Evolutionary conservation across 2,329 filamentous ascomycete genomes (phyloP), one percentile per base, ranked within the genome.

Genomic region (Hortaea werneckii): DNA sequence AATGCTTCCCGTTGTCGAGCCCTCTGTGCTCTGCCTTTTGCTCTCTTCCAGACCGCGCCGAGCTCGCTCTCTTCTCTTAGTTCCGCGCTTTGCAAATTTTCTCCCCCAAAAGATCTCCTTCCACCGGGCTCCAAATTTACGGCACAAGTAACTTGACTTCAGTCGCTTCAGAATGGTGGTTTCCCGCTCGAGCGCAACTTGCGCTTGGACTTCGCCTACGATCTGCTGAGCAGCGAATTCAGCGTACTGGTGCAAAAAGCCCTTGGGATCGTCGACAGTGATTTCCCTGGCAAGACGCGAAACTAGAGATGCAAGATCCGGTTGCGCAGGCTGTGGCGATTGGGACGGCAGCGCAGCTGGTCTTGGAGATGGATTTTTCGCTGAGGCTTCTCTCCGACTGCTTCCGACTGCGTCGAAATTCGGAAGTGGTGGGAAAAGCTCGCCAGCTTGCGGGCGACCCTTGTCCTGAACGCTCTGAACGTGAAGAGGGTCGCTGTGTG

Each of bases 231-330:
- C 58, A 40, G 56, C 54, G 40, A 65, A 67, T 38, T 72, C 67
- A 27, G 73, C 53, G 46, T 65, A 73, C 45, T 73, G 70, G 45
- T 66, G 58, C 32, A 73, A 52, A 13, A 72, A 56, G n/a, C 71
- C 71, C 1, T 59, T 53, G n/a, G 56, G 54, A 0, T 59, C 56
- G 29, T 66, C 59, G 1, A 65, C 53, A n/a, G 68, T 58, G 11
- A 72, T 41, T 38, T 64, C 62, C 5, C 54, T 50, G 4, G 68
- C 63, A n/a, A 72, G 54, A 27, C 52, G 52, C 5, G 50, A 45
- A 29, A 64, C 48, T 20, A 62, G 53, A 7, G 55, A 44, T 40
- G 59, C 56, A 11, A 62, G 58, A 42, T 62, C 57, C 6, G 50
- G 35, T 26, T 43, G 32, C 8, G 32, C n/a, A n/a, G 32, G n/a